Base-by-base conservation (phyloP, 495 filamentous ascomycete genomes). In the Jackrogersella minutella region DNA sequence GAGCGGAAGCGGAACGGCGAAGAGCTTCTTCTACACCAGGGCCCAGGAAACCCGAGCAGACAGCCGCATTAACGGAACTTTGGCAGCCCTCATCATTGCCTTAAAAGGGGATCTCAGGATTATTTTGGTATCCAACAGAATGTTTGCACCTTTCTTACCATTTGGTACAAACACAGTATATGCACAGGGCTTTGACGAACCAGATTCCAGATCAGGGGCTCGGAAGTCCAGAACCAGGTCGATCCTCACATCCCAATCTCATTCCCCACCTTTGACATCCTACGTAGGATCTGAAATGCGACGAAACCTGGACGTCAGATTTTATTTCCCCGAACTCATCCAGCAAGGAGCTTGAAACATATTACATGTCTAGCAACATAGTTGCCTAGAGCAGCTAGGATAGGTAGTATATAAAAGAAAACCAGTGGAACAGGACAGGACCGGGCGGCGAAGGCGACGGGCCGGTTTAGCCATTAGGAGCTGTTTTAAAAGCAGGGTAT, bases 1-100 rank as follows among this genome's bases (percentile, higher is more conserved):
- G 21, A 46, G 41, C 41, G 47, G 59, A 54, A 59, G 59, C 66
- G 66, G 66, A 64, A 60, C 54, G 39, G 60, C 7, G 34, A 59
- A 9, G 53, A 19, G 19, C 34, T 44, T 51, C 22, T 53, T 58
- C 58, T 52, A 14, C 31, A 62, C 51, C 43, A 33, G 53, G 53
- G 43, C 37, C 52, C 53, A n/a, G 13, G 44, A 21, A 44, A 8
- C 53, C 44, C 52, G 58, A 31, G 46, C 26, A 44, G 37, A 41
- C 17, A 26, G 4, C 17, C 49, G 40, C 41, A 50, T 43, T 24
- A 10, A 44, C 51, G n/a, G 51, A 62, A 56, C 34, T 55, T 34
- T 37, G 31, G 16, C 17, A 31, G 39, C 22, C 17, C 13, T 56
- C 22, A 46, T 28, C 41, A 53, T 46, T 60, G 17, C 1, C 44